phyloP scores from a whole-genome alignment of 176 grass and related monocot genomes.

The Carex pumila region DNA sequence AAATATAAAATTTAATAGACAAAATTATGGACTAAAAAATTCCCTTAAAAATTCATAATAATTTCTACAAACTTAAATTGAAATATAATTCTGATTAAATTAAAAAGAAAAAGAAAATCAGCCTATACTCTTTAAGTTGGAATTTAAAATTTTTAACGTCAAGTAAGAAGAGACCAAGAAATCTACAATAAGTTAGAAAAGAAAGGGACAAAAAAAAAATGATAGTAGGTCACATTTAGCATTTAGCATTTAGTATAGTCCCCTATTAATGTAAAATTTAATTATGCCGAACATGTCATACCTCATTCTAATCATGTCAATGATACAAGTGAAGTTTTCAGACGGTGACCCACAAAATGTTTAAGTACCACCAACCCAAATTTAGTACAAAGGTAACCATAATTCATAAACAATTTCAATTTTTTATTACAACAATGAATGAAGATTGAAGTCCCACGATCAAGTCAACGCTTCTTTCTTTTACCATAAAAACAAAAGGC shows the following conservation, averaged over 20 bases:
- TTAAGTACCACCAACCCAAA: neutral
- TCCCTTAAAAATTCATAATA: neutral
- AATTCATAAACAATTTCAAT: neutral
- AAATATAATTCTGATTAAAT: neutral
- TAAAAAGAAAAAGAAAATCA: neutral
- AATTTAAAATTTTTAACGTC: neutral
- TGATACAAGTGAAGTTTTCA: constrained; percentile 6
- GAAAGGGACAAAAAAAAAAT: neutral
- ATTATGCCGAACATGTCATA: constrained; percentile 12
- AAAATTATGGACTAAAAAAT: too few relatives aligned
- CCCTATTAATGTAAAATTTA: neutral
- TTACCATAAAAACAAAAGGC: neutral
- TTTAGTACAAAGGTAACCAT: neutral
- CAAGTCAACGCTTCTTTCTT: constrained; percentile 7
- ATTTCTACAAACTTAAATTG: neutral
- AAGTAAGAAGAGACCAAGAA: neutral
- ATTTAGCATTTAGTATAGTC: too few relatives aligned
- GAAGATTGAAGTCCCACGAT: neutral
- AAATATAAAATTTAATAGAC: too few relatives aligned
- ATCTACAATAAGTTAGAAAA: neutral
- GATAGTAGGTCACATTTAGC: neutral
- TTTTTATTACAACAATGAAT: neutral
- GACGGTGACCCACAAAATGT: constrained; percentile 3
- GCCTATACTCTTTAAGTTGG: neutral
- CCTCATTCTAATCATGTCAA: constrained; percentile 23